Evolutionary conservation across 2,329 filamentous ascomycete genomes (phyloP).

Genomic region (Trichoderma oligosporum): DNA sequence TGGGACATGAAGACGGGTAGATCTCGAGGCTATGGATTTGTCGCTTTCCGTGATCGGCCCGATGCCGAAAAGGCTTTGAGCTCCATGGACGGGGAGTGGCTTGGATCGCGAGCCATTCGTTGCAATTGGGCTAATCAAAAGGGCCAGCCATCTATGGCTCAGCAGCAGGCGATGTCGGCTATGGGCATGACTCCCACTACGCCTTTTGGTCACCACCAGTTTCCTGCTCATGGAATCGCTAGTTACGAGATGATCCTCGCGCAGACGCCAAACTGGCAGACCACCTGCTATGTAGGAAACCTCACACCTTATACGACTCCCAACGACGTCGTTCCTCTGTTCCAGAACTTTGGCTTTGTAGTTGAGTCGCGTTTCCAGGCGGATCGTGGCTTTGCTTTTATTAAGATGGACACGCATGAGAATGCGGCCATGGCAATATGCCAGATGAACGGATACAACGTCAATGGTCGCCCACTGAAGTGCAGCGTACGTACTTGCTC

Average conservation of each 20-base stretch:
- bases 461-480: constrained; percentile 94
- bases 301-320: constrained; percentile 96
- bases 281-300: constrained; percentile 96
- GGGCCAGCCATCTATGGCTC: constrained; percentile 96
- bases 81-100: constrained; percentile 99
- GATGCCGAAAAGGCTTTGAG: constrained; percentile 95
- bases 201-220: constrained; percentile 94
- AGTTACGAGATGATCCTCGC: constrained; percentile 96
- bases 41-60: constrained; percentile 88
- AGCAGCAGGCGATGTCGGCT: constrained; percentile 93
- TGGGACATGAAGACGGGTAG: constrained; percentile 99
- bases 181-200: constrained; percentile 99
- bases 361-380: constrained; percentile 97
- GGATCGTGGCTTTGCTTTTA: constrained; percentile 95
- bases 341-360: constrained; percentile 98
- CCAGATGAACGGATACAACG: constrained; percentile 95
- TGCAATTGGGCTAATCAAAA: constrained; percentile 99
- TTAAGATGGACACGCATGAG: constrained; percentile 99
- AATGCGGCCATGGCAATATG: constrained; percentile 98
- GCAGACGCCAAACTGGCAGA: constrained; percentile 97
- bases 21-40: constrained; percentile 95
- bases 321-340: constrained; percentile 92
- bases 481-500: constrained; percentile 76
- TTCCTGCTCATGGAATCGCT: constrained; percentile 92
- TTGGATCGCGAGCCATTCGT: constrained; percentile 93